phyloP scores from a whole-genome alignment of 1,284 basidiomycete species.

The Cystobasidium slooffiae region DNA sequence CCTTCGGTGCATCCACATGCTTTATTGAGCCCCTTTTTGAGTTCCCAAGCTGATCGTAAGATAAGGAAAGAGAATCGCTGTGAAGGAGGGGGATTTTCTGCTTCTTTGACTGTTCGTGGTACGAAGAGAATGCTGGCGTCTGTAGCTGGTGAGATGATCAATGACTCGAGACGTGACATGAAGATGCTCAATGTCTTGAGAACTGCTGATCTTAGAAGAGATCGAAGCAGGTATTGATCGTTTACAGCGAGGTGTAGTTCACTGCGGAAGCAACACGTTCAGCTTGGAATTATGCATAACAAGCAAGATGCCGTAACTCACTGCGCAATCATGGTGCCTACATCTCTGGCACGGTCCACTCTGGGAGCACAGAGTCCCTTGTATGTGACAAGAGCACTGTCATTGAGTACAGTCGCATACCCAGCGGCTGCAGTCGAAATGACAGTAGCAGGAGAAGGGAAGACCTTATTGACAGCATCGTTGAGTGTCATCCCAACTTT shows the following conservation, averaged over 20 bases:
- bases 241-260: conserved; percentile 49
- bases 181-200: conserved; percentile 53
- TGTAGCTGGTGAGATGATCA: conserved; percentile 48
- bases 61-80: conserved; percentile 51
- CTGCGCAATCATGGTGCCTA: conserved; percentile 49
- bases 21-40: conserved; percentile 44
- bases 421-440: conserved; percentile 7
- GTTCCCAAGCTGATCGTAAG: conserved; percentile 50
- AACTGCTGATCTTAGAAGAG: conserved; percentile 52
- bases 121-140: conserved; percentile 42
- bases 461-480: conserved; percentile 52
- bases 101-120: conserved; percentile 46
- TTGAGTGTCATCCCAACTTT: conserved; percentile 50
- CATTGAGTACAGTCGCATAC: conserved; percentile 34
- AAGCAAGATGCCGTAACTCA: conserved; percentile 38
- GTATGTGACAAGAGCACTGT: conserved; percentile 30
- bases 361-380: conserved; percentile 47
- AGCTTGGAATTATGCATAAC: no score
- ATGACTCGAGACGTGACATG: conserved; percentile 51
- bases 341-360: conserved; percentile 45
- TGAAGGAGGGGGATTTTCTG: conserved; percentile 46
- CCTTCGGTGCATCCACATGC: conserved; percentile 36
- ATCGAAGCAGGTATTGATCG: conserved; percentile 53
- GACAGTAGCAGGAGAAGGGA: conserved; percentile 43
- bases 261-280: no score